A percentile compares a stretch with the other conserved stretches of the same genome.
Evolutionary conservation across 352 stramenopile genomes (phyloP).

Genomic region (Phytophthora pisi): DNA sequence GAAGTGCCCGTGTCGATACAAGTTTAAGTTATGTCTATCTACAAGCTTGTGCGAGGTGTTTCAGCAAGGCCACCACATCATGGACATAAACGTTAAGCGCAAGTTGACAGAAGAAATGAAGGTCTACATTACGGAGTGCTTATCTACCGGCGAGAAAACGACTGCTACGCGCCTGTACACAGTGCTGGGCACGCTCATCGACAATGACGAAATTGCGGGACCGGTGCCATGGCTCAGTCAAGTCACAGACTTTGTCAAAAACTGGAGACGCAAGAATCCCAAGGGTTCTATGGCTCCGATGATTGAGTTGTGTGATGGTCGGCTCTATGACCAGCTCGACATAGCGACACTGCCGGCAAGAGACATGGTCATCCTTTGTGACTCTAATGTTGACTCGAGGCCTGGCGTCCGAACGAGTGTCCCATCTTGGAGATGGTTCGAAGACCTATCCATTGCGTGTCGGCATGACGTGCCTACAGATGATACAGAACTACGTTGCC

Average conservation of each 20-base stretch:
- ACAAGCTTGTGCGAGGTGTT: background rate
- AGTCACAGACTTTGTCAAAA: slow-evolving; percentile 14
- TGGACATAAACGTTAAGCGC: background rate
- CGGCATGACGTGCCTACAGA: background rate
- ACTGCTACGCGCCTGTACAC: background rate
- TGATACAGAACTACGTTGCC: background rate
- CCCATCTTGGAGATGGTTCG: background rate
- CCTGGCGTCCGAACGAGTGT: background rate
- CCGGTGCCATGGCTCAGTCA: background rate
- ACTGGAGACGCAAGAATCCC: slow-evolving; percentile 6
- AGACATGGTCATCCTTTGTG: background rate
- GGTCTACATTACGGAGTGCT: background rate
- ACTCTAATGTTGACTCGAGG: background rate
- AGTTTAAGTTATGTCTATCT: background rate
- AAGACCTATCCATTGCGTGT: background rate
- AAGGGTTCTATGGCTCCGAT: slow-evolving; percentile 6
- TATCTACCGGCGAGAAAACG: background rate
- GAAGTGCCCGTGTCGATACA: background rate
- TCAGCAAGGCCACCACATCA: background rate
- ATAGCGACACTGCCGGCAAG: background rate
- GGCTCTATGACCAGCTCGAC: background rate
- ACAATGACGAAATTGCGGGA: background rate
- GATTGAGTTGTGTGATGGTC: slow-evolving; percentile 10
- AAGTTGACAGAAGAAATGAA: slow-evolving; percentile 12
- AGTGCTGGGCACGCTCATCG: background rate